Conservation (phyloP, 768 basidiomycete genomes). For the Hygrophoropsis aurantiaca region DNA sequence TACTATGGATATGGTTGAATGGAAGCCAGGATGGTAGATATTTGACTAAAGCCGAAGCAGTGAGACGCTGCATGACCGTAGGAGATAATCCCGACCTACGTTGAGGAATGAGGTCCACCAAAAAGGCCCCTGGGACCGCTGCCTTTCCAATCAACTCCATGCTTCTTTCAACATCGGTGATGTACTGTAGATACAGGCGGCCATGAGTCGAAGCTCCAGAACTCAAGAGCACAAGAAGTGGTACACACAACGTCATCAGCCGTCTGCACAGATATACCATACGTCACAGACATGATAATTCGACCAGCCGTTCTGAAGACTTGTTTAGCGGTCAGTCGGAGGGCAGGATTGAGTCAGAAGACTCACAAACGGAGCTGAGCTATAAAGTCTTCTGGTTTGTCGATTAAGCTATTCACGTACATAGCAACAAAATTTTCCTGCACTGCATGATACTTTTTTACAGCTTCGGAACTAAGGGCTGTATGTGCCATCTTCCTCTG, state of each 20-base stretch:
- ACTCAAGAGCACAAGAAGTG: too few species aligned
- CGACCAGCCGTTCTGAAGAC: slow-evolving; percentile 3
- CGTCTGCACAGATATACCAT: slow-evolving; percentile 4
- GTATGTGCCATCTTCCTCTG: slow-evolving; percentile 7
- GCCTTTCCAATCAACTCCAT: slow-evolving; percentile 3
- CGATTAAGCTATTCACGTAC: slow-evolving; percentile 4
- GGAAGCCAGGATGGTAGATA: slow-evolving; percentile 19
- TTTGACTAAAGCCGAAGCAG: slow-evolving; percentile 12
- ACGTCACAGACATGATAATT: slow-evolving; percentile 5
- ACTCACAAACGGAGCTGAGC: slow-evolving; percentile 5
- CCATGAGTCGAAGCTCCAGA: not conserved
- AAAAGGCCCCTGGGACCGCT: slow-evolving; percentile 7
- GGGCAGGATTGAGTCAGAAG: not conserved
- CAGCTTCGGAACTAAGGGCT: slow-evolving; percentile 1
- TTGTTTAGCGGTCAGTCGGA: not conserved
- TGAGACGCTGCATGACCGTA: not conserved
- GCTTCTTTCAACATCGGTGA: slow-evolving; percentile 4
- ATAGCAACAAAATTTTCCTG: slow-evolving; percentile 6
- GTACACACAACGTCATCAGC: slow-evolving; percentile 3
- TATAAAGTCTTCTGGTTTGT: slow-evolving; percentile 4
- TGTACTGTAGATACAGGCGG: not conserved
- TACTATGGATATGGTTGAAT: slow-evolving; percentile 5
- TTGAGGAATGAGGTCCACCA: slow-evolving; percentile 7
- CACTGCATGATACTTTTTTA: slow-evolving; percentile 4
- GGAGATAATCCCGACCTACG: not conserved